Conservation (phyloP, 805 yeast species). For the Saturnispora besseyi region DNA sequence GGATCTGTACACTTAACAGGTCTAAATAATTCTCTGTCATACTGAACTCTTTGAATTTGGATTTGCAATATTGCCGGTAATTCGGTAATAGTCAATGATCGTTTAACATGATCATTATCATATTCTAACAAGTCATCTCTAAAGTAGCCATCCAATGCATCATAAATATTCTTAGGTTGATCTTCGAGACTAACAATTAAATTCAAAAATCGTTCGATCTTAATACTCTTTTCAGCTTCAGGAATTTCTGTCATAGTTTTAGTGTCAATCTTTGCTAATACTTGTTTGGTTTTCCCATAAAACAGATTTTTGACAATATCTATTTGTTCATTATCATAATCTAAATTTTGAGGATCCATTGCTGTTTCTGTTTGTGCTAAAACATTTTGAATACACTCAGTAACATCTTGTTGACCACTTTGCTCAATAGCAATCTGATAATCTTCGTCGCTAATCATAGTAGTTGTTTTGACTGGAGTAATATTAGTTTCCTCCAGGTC, state of each 20-base stretch:
- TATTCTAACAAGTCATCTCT: constrained; percentile 61
- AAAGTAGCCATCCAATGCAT: constrained; percentile 80
- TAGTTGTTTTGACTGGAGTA: constrained; percentile 16
- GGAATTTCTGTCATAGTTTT: constrained; percentile 23
- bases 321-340: constrained; percentile 69
- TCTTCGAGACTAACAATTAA: constrained; percentile 79
- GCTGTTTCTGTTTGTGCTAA: constrained; percentile 87
- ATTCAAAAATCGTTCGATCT: constrained; percentile 69
- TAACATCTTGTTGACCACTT: constrained; percentile 95
- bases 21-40: constrained; percentile 60
- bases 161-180: constrained; percentile 83
- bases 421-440: constrained; percentile 66
- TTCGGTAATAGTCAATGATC: constrained; percentile 60
- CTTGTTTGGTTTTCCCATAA: constrained; percentile 79
- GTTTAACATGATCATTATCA: constrained; percentile 64
- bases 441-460: constrained; percentile 46
- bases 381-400: constrained; percentile 94
- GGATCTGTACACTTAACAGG: constrained; percentile 81
- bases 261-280: constrained; percentile 43
- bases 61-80: constrained; percentile 81
- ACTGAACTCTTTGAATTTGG: constrained; percentile 90
- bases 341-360: constrained; percentile 54
- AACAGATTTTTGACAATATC: constrained; percentile 76
- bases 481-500: background rate
- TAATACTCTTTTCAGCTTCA: constrained; percentile 33